Conservation (phyloP, 1,139 yeast species). For the Nakaseomyces sp. region DNA sequence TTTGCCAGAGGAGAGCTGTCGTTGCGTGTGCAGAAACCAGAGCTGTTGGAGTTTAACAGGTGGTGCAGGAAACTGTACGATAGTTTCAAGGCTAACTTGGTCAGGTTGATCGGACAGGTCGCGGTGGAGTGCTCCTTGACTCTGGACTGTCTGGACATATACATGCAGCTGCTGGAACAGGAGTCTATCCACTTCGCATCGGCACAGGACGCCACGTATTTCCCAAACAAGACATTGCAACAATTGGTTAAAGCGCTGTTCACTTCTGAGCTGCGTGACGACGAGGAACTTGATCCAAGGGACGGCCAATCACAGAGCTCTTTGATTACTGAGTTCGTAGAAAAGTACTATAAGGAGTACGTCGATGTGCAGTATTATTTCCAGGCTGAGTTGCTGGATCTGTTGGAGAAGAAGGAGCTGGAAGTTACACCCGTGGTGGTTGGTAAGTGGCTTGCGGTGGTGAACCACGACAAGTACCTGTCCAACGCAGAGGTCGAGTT, state of each 20-base stretch:
- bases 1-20: constrained; percentile 43
- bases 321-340: constrained; percentile 51
- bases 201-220: constrained; percentile 44
- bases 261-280: constrained; percentile 35
- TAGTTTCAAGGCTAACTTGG: constrained; percentile 41
- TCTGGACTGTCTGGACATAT: constrained; percentile 54
- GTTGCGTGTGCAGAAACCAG: constrained; percentile 26
- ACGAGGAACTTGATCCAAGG: constrained; percentile 39
- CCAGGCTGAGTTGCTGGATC: constrained; percentile 36
- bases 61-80: constrained; percentile 62
- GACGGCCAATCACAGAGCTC: constrained; percentile 40
- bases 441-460: constrained; percentile 34
- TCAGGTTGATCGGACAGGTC: constrained; percentile 36
- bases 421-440: constrained; percentile 9
- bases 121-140: constrained; percentile 33
- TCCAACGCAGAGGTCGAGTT: constrained; percentile 26
- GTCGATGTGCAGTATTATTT: constrained; percentile 66
- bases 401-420: constrained; percentile 16
- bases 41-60: constrained; percentile 40
- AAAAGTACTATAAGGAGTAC: constrained; percentile 42
- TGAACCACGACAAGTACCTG: constrained; percentile 33
- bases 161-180: constrained; percentile 50
- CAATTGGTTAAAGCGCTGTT: constrained; percentile 42
- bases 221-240: constrained; percentile 52
- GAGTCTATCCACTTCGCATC: constrained; percentile 52